Base-by-base conservation (phyloP, 31 red algal genomes). In the Endocladia muricata region DNA sequence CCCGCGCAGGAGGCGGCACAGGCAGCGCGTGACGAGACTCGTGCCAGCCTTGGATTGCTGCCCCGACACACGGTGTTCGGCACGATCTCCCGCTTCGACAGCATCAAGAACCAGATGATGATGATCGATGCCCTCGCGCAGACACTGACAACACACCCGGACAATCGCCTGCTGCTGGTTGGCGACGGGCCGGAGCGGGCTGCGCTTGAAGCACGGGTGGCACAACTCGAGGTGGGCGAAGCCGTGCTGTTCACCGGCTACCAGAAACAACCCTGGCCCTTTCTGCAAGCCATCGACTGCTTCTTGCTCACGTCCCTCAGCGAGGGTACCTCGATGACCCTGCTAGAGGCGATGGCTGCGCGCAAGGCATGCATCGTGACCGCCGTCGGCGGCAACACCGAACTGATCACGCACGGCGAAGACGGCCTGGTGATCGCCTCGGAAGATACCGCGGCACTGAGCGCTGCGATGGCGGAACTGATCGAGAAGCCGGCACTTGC, bases 211-310 rank as follows among this genome's bases (percentile, higher is more conserved):
- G 13, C 13, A 52, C n/a, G 47, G 11, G 47, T n/a, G n/a, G n/a
- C 13, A 52, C 13, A 13, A 52, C n/a, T 15, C n/a, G 47, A n/a
- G 11, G 47, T 52, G n/a, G 11, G 13, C 13, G 47, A 52, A 15
- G 47, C 47, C 13, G 47, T 52, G 47, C n/a, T 52, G 47, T 52
- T 52, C n/a, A 52, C 47, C n/a, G 47, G 47, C n/a, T 52, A 52
- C n/a, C 13, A 15, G 11, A 15, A 13, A 15, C 13, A 52, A 52
- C 13, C n/a, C 13, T 11, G 13, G 11, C 13, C 13, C n/a, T 52
- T 15, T 52, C 47, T 52, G 47, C n/a, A n/a, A 13, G 47, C 47
- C 13, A 15, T 52, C 47, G 47, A 52, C n/a, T 11, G 11, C 13
- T 52, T 52, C n/a, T 52, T 52, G n/a, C n/a, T 52, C 13, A 52